Base-by-base conservation (phyloP, 2,329 filamentous ascomycete species). In the Zasmidium angulare region DNA sequence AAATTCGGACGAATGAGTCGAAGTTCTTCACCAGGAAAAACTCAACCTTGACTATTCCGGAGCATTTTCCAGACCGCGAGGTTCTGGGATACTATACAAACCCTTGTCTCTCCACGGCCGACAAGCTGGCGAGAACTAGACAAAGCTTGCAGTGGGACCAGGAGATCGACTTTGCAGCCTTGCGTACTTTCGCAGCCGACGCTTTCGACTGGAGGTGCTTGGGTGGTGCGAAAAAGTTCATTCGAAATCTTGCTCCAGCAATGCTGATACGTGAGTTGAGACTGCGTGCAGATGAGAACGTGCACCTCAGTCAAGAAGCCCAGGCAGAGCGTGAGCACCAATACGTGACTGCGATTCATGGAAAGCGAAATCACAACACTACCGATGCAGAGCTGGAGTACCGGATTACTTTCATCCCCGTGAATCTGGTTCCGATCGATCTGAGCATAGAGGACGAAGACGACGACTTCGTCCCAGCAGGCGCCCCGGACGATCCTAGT, bases 1-100 rank as follows among this genome's bases (percentile, higher is more conserved):
- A 98, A 72, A 79, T 99, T 22, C 81, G 83, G 49, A 92, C 90
- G 24, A 99, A 99, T 70, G 87, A 95, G 71, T 90, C 86, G 69
- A 87, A 88, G 2, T 86, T 87, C 69, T 99, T 99, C 74, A 83
- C 85, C 46, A 86, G 84, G 14, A 91, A 86, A 69, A 91, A 95
- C 70, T 89, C 86, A 63, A 84, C 86, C 1, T 76, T 97, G 50
- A 79, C 76, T 2, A 89, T 99, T 29, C 93, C 93, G 0, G 86
- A 90, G 0, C 81, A 83, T 36, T 99, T 98, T 65, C 95, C 95
- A 0, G 87, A 90, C 63, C 77, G 84, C 50, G 89, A 91, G 46
- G 85, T 96, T 7, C 77, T 98, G 20, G 83, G 89, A 11, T 96
- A 91, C 70, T 99, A 99, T 68, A 93, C 90, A 0, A 87, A 93